A percentile compares a stretch with the other conserved stretches of the same genome.
Evolutionary conservation across 1,284 basidiomycete genomes (phyloP).

Genomic region (Singerocomus inundabilis): DNA sequence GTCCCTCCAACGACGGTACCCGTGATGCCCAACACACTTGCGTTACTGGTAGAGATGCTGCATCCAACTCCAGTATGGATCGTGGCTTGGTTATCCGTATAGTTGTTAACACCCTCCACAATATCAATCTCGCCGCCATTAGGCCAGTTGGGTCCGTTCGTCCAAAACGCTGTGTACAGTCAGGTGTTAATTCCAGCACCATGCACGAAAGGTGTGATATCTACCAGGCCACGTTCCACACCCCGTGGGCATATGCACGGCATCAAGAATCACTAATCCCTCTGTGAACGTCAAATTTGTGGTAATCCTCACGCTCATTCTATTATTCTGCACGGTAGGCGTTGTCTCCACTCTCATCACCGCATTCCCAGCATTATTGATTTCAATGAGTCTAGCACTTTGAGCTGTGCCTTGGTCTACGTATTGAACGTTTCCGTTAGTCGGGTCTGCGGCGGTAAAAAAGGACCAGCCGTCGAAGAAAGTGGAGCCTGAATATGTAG

Average conservation of each 20-base stretch:
- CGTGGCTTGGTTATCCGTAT: conserved; percentile 77
- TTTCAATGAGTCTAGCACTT: conserved; percentile 48
- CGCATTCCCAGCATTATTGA: conserved; percentile 71
- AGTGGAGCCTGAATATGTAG: conserved; percentile 48
- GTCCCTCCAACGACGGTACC: conserved; percentile 66
- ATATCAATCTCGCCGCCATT: conserved; percentile 81
- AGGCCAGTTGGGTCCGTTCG: conserved; percentile 72
- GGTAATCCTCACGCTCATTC: conserved; percentile 77
- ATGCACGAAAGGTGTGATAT: conserved; percentile 31
- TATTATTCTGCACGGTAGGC: conserved; percentile 56
- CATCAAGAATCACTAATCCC: conserved; percentile 77
- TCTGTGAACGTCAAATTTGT: conserved; percentile 57
- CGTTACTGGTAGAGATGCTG: conserved; percentile 51
- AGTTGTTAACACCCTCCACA: conserved; percentile 78
- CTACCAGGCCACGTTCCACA: conserved; percentile 81
- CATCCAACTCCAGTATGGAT: conserved; percentile 78
- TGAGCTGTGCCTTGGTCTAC: conserved; percentile 53
- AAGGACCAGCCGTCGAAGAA: conserved; percentile 87
- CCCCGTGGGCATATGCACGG: conserved; percentile 88
- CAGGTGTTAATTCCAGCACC: conserved; percentile 21
- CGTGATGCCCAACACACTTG: conserved; percentile 49
- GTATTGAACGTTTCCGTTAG: conserved; percentile 68
- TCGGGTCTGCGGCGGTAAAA: conserved; percentile 72
- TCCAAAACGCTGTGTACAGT: conserved; percentile 46
- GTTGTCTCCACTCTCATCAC: conserved; percentile 86